Percentiles rank a stretch among this genome's conserved stretches.
Conservation (phyloP, 2,329 filamentous ascomycete genomes). For the Fusarium brachygibbosum region DNA sequence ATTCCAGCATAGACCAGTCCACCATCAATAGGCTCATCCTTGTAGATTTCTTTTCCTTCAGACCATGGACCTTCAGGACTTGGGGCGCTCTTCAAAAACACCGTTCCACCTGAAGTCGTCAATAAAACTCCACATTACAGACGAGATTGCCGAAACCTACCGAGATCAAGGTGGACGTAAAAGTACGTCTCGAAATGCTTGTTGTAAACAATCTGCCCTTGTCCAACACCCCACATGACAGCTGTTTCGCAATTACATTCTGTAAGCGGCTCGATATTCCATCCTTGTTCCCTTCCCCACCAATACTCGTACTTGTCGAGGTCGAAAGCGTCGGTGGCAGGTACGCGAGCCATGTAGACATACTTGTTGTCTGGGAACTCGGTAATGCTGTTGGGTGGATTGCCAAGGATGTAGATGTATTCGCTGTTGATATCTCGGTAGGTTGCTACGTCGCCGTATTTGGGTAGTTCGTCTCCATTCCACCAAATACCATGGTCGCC, state of each 20-base stretch:
- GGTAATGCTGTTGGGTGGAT: conserved; percentile 52
- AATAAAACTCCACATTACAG: accelerated
- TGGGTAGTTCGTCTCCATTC: conserved; percentile 48
- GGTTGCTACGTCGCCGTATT: conserved; percentile 56
- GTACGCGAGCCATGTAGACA: conserved; percentile 56
- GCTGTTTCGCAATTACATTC: conserved; percentile 55
- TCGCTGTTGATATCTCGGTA: conserved; percentile 56
- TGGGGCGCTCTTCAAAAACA: conserved; percentile 33
- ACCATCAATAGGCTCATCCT: conserved; percentile 51
- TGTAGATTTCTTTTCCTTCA: conserved; percentile 53
- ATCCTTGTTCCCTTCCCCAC: conserved; percentile 56
- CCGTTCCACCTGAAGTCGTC: conserved; percentile 17
- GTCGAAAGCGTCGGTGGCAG: conserved; percentile 54
- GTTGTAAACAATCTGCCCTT: conserved; percentile 57
- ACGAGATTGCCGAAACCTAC: conserved; percentile 1
- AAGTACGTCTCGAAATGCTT: conserved; percentile 54
- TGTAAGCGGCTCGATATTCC: conserved; percentile 52
- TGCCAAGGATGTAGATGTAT: conserved; percentile 57
- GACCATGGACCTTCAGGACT: conserved; percentile 55
- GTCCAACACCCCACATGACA: conserved; percentile 55
- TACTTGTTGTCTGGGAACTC: conserved; percentile 49
- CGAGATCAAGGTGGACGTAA: conserved; percentile 51
- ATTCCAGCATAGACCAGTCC: conserved; percentile 54
- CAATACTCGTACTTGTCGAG: conserved; percentile 57
- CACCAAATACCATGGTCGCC: conserved; percentile 54